A percentile compares a stretch with the other conserved stretches of the same genome.
Conservation (phyloP, 2,329 filamentous ascomycete genomes). For the Cryphonectria parasitica region DNA sequence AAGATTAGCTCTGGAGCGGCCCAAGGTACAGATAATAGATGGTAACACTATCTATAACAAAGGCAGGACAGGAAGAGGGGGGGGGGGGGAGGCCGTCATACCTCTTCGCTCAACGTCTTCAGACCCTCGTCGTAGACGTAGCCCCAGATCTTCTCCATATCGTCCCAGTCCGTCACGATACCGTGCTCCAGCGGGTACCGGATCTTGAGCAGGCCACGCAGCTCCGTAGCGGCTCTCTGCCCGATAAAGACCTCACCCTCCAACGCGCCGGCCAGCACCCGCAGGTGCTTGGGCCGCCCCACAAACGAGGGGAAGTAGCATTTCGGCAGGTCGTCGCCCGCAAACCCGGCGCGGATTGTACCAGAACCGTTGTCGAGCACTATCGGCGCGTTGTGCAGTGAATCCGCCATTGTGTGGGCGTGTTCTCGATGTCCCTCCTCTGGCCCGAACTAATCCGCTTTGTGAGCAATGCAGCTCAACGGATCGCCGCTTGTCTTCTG, state of each 20-base stretch:
- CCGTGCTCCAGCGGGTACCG: conserved; percentile 95
- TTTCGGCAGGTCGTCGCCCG: conserved; percentile 92
- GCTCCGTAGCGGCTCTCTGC: conserved; percentile 81
- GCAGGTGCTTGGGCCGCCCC: conserved; percentile 90
- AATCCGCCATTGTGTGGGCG: conserved; percentile 53
- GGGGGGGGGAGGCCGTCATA: conserved; percentile 43
- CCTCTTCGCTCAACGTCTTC: conserved; percentile 96
- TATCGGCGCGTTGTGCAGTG: conserved; percentile 94
- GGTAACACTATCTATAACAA: background rate
- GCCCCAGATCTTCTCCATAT: conserved; percentile 99
- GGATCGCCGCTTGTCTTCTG: background rate
- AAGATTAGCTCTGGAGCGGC: conserved; percentile 28
- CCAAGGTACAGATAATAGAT: background rate
- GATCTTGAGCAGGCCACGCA: conserved; percentile 93
- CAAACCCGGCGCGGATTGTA: conserved; percentile 95
- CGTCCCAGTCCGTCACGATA: conserved; percentile 98
- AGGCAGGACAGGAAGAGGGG: background rate
- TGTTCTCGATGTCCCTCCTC: background rate
- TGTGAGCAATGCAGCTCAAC: background rate
- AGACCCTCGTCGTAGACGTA: conserved; percentile 95
- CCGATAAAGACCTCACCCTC: conserved; percentile 98
- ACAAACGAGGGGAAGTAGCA: conserved; percentile 98
- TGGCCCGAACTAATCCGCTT: background rate
- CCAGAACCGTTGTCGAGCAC: conserved; percentile 99
- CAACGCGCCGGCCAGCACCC: conserved; percentile 92